These are phyloP conservation scores for Aureobasidium sp. DNA, from an alignment of 2,329 filamentous ascomycete species.

Conservation along the genomic window DNA sequence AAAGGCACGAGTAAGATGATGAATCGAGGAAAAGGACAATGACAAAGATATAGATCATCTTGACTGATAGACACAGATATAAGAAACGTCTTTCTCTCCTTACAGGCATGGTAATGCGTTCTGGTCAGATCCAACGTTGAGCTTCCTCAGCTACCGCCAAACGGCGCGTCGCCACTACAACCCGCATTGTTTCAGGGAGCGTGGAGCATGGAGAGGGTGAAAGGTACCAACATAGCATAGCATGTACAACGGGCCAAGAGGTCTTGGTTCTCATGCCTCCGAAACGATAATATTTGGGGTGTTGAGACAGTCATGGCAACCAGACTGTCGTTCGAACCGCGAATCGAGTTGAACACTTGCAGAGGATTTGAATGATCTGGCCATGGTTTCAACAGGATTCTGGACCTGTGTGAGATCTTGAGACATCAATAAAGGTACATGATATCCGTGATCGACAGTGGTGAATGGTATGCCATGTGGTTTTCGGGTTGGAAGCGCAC, in stretches of 20 bases:
- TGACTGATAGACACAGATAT: slow-evolving; percentile 1
- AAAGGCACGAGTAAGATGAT: not conserved
- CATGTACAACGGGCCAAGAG: not conserved
- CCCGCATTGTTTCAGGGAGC: not conserved
- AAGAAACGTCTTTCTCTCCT: slow-evolving; percentile 4
- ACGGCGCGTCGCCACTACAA: slow-evolving; percentile 11
- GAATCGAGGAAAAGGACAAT: not conserved
- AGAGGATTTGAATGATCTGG: not conserved
- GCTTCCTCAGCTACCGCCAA: not conserved
- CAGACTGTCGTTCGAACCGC: not conserved
- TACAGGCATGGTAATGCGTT: not conserved
- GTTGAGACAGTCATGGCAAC: not conserved
- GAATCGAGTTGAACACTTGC: not conserved
- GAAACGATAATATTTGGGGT: not conserved
- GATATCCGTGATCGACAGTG: not conserved
- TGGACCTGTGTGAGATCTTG: not conserved
- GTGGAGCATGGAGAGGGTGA: not conserved
- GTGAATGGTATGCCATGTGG: slow-evolving; percentile 4
- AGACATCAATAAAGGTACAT: slow-evolving; percentile 4
- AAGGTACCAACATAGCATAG: not conserved
- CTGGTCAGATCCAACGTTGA: slow-evolving; percentile 6
- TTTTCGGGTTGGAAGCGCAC: not conserved
- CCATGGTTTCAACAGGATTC: not conserved
- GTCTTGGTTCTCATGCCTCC: not conserved
- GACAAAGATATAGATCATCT: slow-evolving; percentile 6